Conservation (phyloP, 306 rosid species). For the Prunus davidiana region DNA sequence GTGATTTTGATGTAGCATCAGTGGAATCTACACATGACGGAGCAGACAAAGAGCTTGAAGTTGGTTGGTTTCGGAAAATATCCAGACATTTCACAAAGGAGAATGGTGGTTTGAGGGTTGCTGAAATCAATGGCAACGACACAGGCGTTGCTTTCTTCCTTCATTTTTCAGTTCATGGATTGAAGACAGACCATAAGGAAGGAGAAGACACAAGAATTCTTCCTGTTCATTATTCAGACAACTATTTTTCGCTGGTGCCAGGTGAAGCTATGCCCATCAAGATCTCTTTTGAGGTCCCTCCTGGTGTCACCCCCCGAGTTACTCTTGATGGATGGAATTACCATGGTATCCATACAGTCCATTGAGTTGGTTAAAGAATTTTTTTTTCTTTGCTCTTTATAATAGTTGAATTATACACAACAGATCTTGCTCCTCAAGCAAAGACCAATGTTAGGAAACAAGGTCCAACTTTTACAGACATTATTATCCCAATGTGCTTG, state of each 20-base stretch:
- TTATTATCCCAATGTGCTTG: not conserved
- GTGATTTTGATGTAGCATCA: constrained; percentile 24
- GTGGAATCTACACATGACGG: constrained; percentile 23
- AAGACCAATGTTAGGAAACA: not conserved
- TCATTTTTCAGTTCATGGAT: constrained; percentile 70
- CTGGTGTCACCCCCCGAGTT: constrained; percentile 66
- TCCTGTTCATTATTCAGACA: constrained; percentile 87
- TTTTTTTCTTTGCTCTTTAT: not conserved
- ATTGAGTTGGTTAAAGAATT: constrained; percentile 14
- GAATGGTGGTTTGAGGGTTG: constrained; percentile 37
- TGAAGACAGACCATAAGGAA: constrained; percentile 40
- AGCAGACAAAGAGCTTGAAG: constrained; percentile 30
- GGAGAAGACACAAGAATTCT: constrained; percentile 88
- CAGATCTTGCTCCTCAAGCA: not conserved
- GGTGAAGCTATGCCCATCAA: constrained; percentile 65
- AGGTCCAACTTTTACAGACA: not conserved
- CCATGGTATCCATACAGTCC: constrained; percentile 32
- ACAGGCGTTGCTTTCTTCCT: constrained; percentile 87
- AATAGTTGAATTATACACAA: not conserved
- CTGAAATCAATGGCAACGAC: constrained; percentile 54
- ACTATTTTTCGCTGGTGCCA: constrained; percentile 83
- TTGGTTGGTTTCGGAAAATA: constrained; percentile 48
- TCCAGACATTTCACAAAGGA: constrained; percentile 36
- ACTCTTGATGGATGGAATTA: constrained; percentile 71
- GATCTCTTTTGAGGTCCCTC: constrained; percentile 66